A percentile compares a stretch with the other conserved stretches of the same genome.
These are phyloP conservation scores for Blastobotrys attinorum DNA, from an alignment of 805 yeast species.

Conservation along the genomic window DNA sequence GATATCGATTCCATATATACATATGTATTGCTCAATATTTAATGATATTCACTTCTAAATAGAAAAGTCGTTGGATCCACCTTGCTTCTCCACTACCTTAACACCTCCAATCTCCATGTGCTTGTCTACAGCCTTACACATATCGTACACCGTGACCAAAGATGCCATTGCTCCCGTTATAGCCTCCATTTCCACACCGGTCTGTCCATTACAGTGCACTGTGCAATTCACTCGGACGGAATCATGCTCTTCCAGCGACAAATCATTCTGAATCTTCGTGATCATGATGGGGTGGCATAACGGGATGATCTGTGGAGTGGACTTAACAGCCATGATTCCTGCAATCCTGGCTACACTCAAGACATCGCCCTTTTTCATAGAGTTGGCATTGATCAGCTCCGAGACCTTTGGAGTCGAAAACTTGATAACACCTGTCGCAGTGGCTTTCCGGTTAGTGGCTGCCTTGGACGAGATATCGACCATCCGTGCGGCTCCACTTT, in stretches of 20 bases:
- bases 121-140: conserved; percentile 53
- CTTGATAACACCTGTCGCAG: conserved; percentile 36
- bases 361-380: conserved; percentile 47
- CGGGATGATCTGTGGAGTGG: conserved; percentile 40
- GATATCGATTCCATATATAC: no score
- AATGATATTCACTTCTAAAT: no score
- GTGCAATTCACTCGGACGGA: conserved; percentile 30
- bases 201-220: conserved; percentile 42
- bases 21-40: no score
- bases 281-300: conserved; percentile 42
- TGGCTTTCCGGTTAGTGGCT: conserved; percentile 36
- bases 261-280: conserved; percentile 34
- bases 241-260: conserved; percentile 20
- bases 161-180: conserved; percentile 38
- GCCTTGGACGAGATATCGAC: conserved; percentile 39
- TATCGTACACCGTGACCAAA: conserved; percentile 44
- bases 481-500: conserved; percentile 40
- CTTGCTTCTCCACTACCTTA: conserved; percentile 35
- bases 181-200: conserved; percentile 57
- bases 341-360: conserved; percentile 40
- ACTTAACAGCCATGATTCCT: conserved; percentile 46
- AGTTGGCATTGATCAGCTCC: conserved; percentile 29
- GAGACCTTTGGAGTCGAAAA: conserved; percentile 32
- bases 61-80: conserved; percentile 38
- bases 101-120: conserved; percentile 35